Evolutionary conservation across 1,284 basidiomycete genomes (phyloP).

Genomic region (Rhodofomes roseus): DNA sequence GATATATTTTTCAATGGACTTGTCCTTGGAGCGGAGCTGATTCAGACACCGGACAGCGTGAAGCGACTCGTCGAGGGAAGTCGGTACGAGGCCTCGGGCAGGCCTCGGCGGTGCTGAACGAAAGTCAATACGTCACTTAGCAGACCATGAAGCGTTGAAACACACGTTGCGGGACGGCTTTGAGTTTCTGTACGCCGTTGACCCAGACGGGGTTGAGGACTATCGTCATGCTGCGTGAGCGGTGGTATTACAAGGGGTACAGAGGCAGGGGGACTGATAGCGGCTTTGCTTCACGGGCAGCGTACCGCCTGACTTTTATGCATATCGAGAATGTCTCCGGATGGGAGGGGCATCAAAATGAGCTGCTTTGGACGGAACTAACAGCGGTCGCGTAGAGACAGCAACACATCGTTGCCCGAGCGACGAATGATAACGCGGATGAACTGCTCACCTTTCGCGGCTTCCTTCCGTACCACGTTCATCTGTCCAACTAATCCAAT

Average conservation of each 20-base stretch:
- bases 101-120: conserved; percentile 43
- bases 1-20: conserved; percentile 78
- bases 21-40: conserved; percentile 74
- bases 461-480: conserved; percentile 13
- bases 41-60: conserved; percentile 61
- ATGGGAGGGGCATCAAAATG: neutral
- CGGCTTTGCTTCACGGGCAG: neutral
- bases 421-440: neutral
- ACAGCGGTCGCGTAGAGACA: conserved; percentile 7
- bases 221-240: conserved; percentile 46
- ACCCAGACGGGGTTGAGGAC: conserved; percentile 67
- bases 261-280: neutral
- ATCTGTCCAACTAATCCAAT: neutral
- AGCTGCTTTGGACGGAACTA: neutral
- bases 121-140: neutral
- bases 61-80: conserved; percentile 48
- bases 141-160: neutral
- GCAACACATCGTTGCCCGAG: neutral
- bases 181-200: conserved; percentile 66
- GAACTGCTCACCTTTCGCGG: conserved; percentile 6
- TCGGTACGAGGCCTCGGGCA: conserved; percentile 61
- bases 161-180: conserved; percentile 47
- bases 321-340: neutral
- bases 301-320: neutral
- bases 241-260: neutral